Evolutionary conservation across 179 eudicot species (phyloP).

Genomic region (Vitellaria paradoxa): DNA sequence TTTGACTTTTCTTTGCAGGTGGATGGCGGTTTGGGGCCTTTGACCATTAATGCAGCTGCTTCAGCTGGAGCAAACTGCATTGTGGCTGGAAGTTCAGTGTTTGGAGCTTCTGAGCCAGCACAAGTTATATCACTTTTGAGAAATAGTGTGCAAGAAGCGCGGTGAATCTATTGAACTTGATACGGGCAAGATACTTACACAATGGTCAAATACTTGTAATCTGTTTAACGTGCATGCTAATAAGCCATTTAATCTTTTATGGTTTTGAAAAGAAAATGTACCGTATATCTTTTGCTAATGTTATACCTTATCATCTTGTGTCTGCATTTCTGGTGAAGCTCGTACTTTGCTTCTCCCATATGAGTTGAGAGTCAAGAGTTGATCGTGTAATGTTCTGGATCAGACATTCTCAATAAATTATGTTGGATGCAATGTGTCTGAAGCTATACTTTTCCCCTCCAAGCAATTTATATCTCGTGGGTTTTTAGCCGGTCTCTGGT

Average conservation of each 20-base stretch:
- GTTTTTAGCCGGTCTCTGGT: too few species aligned
- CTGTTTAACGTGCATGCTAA: not conserved
- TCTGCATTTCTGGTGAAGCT: not conserved
- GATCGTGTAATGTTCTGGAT: too few species aligned
- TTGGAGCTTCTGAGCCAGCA: conserved; percentile 87
- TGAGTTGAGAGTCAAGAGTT: not conserved
- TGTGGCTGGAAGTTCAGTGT: conserved; percentile 96
- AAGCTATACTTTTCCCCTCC: not conserved
- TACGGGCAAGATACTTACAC: conserved; percentile 17
- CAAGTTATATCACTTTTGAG: conserved; percentile 78
- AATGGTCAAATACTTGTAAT: not conserved
- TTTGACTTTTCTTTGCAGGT: conserved; percentile 48
- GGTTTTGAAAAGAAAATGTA: conserved; percentile 1
- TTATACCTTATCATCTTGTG: not conserved
- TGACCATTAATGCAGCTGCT: conserved; percentile 81
- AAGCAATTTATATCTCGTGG: not conserved
- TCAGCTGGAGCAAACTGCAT: conserved; percentile 97
- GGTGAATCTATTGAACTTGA: conserved; percentile 8
- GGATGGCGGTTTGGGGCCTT: conserved; percentile 95
- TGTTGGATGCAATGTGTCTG: not conserved
- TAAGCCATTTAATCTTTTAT: conserved; percentile 1
- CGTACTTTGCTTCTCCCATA: not conserved
- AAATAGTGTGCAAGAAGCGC: conserved; percentile 58
- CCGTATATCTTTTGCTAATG: not conserved
- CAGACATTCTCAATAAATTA: too few species aligned